A percentile compares a stretch with the other conserved stretches of the same genome.
These are phyloP conservation scores for Mycena rosella DNA, from an alignment of 768 basidiomycete species.

Conservation along the genomic window DNA sequence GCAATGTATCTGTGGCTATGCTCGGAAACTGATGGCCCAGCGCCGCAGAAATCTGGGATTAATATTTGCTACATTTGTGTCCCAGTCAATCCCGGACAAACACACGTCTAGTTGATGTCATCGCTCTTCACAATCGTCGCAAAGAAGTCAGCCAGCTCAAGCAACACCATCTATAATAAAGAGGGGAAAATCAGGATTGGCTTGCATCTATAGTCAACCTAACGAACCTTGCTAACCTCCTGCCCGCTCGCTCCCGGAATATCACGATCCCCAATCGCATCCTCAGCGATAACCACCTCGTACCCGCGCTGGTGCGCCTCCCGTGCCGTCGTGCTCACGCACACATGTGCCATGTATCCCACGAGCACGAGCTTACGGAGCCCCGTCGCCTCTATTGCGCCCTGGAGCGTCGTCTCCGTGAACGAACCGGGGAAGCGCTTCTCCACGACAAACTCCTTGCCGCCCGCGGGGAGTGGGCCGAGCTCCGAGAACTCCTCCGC, in stretches of 20 bases:
- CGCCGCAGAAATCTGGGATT: too few species aligned
- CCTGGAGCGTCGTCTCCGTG: constrained; percentile 17
- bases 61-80: too few species aligned
- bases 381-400: constrained; percentile 13
- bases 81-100: too few species aligned
- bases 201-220: background rate
- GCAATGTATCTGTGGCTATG: too few species aligned
- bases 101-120: constrained; percentile 23
- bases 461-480: background rate
- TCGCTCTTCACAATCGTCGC: constrained; percentile 21
- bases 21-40: too few species aligned
- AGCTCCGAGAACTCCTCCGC: constrained; percentile 26
- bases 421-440: constrained; percentile 30
- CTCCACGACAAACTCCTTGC: constrained; percentile 5
- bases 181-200: background rate
- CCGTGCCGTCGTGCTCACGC: constrained; percentile 30
- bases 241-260: constrained; percentile 16
- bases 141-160: constrained; percentile 20
- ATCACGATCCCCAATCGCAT: constrained; percentile 30
- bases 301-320: constrained; percentile 26
- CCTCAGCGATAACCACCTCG: constrained; percentile 6
- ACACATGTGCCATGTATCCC: constrained; percentile 30
- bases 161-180: constrained; percentile 9
- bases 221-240: constrained; percentile 16
- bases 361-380: constrained; percentile 24